Base-by-base conservation (phyloP, 768 basidiomycete species). In the Russula compacta region DNA sequence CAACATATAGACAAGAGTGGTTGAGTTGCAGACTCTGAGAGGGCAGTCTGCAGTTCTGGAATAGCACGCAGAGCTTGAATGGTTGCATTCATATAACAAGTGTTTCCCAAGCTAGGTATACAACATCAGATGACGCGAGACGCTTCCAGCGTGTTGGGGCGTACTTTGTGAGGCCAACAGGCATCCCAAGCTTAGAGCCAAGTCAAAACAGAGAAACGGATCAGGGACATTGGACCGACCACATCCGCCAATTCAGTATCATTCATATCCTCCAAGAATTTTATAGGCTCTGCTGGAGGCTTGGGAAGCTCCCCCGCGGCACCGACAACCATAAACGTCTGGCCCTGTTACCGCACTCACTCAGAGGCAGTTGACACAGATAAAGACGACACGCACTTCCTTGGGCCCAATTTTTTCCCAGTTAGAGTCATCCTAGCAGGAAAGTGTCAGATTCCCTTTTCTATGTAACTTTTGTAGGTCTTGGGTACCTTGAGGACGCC, bases 41-140 rank as follows among this genome's bases (percentile, higher is more conserved):
- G 78, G 0, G 91, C 89, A 1, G 78, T 71, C 68, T 89, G 86
- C 5, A 99, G 80, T 67, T 97, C 93, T 2, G 95, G 94, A 53
- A 99, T 87, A 4, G 90, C 85, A 24, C 92, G 88, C 64, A 99
- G 80, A n/a, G 89, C 86, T 76, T 99, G 97, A 1, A 98, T 77
- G 2, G 91, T 92, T 1, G 97, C 85, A 70, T 95, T 98, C 87
- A 98, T 92, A 75, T 99, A 99, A 69, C 95, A 98, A 0, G 95
- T 98, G 70, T 98, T 98, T 39, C 95, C 94, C 40, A 95, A 76
- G 69, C 66, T 64, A 53, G 33, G 17, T 49, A 38, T 38, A 33
- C 46, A 42, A 61, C 5, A 29, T 58, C 40, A 60, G 55, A 48
- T 17, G 40, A 40, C 21, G 82, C 84, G 64, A 17, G 53, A 24